Evolutionary conservation across 73 alveolate species (phyloP).

Genomic region (Blepharisma japonicum): DNA sequence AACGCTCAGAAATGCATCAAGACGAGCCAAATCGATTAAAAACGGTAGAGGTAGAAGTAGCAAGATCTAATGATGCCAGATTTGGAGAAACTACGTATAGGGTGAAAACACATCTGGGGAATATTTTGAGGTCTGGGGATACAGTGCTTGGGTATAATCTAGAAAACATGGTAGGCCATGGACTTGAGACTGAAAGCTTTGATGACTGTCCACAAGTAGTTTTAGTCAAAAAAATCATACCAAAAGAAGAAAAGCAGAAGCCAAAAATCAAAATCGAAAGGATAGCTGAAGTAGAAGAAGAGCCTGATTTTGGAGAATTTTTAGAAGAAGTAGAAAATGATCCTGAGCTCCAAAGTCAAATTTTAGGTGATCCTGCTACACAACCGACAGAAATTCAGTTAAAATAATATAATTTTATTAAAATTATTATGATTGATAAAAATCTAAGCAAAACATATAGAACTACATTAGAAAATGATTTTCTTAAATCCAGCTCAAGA

Average conservation of each 20-base stretch:
- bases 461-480: too few relatives aligned
- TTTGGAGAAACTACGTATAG: constrained; percentile 22
- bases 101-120: constrained; percentile 46
- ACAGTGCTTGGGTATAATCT: constrained; percentile 59
- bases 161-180: constrained; percentile 2
- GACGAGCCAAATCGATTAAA: neutral
- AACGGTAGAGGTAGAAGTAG: constrained; percentile 42
- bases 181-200: constrained; percentile 32
- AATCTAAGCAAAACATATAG: too few relatives aligned
- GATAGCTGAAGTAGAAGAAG: constrained; percentile 29
- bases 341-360: constrained; percentile 69
- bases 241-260: neutral
- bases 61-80: constrained; percentile 34
- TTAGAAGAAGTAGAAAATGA: constrained; percentile 82
- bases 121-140: constrained; percentile 52
- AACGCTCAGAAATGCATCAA: constrained; percentile 28
- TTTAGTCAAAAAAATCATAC: constrained; percentile 63
- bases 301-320: constrained; percentile 79
- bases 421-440: too few relatives aligned
- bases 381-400: too few relatives aligned
- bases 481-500: too few relatives aligned
- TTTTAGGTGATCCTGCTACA: neutral
- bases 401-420: too few relatives aligned
- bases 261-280: constrained; percentile 36
- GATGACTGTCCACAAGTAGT: constrained; percentile 69